Conservation (phyloP, 768 basidiomycete genomes). For the Kwoniella sp. region DNA sequence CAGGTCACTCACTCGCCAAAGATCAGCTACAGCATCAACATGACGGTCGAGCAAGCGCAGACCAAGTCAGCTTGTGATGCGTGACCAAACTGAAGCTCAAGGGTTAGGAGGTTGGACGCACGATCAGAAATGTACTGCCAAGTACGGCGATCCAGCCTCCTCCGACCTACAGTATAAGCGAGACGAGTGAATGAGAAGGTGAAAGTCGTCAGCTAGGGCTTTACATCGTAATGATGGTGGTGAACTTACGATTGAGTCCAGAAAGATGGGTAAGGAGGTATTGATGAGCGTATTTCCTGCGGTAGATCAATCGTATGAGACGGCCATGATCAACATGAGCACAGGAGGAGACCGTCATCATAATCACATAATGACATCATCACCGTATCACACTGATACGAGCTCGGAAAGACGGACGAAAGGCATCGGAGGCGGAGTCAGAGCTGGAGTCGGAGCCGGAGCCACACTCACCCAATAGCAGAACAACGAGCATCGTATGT, state of each 20-base stretch:
- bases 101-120: slow-evolving; percentile 12
- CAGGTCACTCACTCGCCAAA: slow-evolving; percentile 14
- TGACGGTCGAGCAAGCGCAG: no score
- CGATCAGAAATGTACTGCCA: slow-evolving; percentile 45
- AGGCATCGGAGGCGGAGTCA: no score
- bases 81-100: not conserved
- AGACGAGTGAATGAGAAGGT: not conserved
- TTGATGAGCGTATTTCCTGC: slow-evolving; percentile 49
- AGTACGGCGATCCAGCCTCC: slow-evolving; percentile 49
- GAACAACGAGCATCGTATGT: slow-evolving; percentile 49
- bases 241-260: slow-evolving; percentile 43
- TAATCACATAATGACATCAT: no score
- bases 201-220: no score
- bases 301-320: not conserved
- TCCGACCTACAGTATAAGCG: slow-evolving; percentile 31
- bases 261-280: slow-evolving; percentile 47
- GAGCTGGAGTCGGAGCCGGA: no score
- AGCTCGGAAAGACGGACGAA: no score
- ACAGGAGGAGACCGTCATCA: no score
- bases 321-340: not conserved
- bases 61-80: not conserved
- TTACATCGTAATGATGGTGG: no score
- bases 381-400: no score
- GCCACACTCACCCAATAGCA: slow-evolving; percentile 44
- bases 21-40: slow-evolving; percentile 20